Base-by-base conservation (phyloP, 1,284 basidiomycete genomes). In the Fomitopsis schrenkii region DNA sequence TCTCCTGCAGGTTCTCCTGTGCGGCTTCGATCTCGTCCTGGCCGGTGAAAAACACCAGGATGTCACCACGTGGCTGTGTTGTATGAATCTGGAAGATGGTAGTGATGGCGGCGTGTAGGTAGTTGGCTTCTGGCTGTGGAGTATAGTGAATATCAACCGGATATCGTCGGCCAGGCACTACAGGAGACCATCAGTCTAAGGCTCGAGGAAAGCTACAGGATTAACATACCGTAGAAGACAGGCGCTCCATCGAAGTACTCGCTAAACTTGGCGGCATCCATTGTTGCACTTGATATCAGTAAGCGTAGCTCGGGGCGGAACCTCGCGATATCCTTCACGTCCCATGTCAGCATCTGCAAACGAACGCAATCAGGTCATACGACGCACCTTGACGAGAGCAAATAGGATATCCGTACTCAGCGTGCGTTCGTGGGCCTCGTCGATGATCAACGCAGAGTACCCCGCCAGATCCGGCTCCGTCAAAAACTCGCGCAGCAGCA, bases 1-100 rank as follows among this genome's bases (percentile, higher is more conserved):
- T 99, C 77, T 99, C 97, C 72, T 94, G 90, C 52, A 99, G 77
- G 72, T 94, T 98, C 77, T 99, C 97, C 58, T 94, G 91, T 26
- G 95, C 96, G 1, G 94, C 93, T 75, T 99, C 97, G 64, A 99
- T 99, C 77, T 99, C 97, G 74, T 99, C 97, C 83, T 99, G 97
- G 66, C 97, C 97, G 0, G 97, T 99, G 54, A 99, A 82, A 78
- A 99, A 99, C 1, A 99, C 94, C 35, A 99, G 84, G 65, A 99
- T 97, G 71, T 99, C 97, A n/a, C 97, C 97, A 70, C 92, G 93
- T 0, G 96, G 95, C 69, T 99, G 97, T 0, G 97, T 98, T 1
- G 96, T 98, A 74, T 99, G 97, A 52, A 99, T 99, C 75, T 99
- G 97, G 77, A 99, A 97, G 33, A 99, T 88, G 7, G 97, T 99